These are phyloP conservation scores for Funneliformis geosporum DNA, from an alignment of 192 early-diverging fungal genomes.

Conservation along the genomic window DNA sequence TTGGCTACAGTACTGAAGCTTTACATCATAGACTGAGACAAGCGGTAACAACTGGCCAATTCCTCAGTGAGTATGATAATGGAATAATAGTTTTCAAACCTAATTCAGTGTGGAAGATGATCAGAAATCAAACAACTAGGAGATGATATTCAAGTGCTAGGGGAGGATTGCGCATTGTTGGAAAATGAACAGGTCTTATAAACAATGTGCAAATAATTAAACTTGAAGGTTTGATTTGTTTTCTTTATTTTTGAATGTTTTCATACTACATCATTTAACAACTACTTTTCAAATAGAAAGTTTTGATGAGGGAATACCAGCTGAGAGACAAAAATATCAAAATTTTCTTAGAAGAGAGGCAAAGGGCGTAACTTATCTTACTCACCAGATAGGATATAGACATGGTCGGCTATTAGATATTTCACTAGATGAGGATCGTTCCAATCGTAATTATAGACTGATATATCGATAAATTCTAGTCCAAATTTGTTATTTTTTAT, in stretches of 20 bases:
- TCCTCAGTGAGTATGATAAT: background rate
- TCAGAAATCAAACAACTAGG: no score
- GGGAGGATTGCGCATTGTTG: no score
- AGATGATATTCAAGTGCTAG: no score
- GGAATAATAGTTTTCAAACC: background rate
- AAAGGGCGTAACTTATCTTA: constrained; percentile 8
- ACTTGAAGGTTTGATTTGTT: constrained; percentile 25
- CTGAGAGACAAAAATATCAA: constrained; percentile 20
- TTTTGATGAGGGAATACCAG: constrained; percentile 14
- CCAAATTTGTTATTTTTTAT: background rate
- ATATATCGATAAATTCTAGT: constrained; percentile 22
- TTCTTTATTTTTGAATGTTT: constrained; percentile 20
- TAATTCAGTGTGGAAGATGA: no score
- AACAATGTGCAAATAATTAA: constrained; percentile 22
- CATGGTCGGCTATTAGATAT: constrained; percentile 13
- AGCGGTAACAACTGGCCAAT: background rate
- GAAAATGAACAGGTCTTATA: constrained; percentile 2
- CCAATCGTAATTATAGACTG: constrained; percentile 8
- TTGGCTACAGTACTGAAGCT: background rate
- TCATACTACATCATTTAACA: constrained; percentile 24
- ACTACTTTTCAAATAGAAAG: constrained; percentile 20
- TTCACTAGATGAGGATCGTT: constrained; percentile 19
- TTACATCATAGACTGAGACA: background rate
- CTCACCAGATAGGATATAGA: constrained; percentile 5
- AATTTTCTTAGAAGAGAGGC: constrained; percentile 27